Percentiles rank a stretch among this genome's conserved stretches.
phyloP scores from a whole-genome alignment of 1,284 basidiomycete species.

The Puccinia polysora region DNA sequence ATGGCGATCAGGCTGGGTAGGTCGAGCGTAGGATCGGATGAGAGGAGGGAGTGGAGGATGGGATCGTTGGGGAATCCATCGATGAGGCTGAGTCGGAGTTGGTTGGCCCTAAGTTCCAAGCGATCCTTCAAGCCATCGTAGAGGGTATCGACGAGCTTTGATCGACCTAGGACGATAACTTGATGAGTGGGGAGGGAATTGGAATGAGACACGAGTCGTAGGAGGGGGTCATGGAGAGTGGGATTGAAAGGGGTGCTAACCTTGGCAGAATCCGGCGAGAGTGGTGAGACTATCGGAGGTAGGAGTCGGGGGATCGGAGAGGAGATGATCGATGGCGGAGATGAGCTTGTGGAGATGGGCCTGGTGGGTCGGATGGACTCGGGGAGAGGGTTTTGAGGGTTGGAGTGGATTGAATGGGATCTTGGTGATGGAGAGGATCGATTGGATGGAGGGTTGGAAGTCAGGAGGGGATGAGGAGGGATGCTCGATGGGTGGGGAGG shows the following conservation, averaged over 20 bases:
- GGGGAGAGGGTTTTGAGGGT: too few relatives aligned
- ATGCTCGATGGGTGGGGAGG: too few relatives aligned
- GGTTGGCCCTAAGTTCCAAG: not conserved
- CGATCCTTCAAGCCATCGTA: not conserved
- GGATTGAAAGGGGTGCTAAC: not conserved
- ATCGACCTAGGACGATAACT: conserved; percentile 6
- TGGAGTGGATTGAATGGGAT: too few relatives aligned
- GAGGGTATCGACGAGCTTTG: not conserved
- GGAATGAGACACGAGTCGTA: not conserved
- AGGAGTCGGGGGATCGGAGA: conserved; percentile 1
- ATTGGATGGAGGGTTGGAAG: too few relatives aligned
- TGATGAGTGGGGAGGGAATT: not conserved
- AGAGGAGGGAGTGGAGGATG: conserved; percentile 1
- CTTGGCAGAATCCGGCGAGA: conserved; percentile 13
- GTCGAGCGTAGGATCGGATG: not conserved
- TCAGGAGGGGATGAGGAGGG: too few relatives aligned
- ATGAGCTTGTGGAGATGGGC: too few relatives aligned
- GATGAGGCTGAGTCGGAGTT: not conserved
- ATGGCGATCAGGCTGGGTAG: not conserved
- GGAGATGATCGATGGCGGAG: conserved; percentile 4
- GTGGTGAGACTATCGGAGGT: conserved; percentile 6
- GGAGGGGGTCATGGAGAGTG: not conserved
- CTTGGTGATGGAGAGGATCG: too few relatives aligned
- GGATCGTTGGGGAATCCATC: conserved; percentile 16
- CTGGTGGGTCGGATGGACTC: too few relatives aligned